A percentile compares a stretch with the other conserved stretches of the same genome.
phyloP scores from a whole-genome alignment of 2,329 filamentous ascomycete genomes.

The Acrocalymma vagum region DNA sequence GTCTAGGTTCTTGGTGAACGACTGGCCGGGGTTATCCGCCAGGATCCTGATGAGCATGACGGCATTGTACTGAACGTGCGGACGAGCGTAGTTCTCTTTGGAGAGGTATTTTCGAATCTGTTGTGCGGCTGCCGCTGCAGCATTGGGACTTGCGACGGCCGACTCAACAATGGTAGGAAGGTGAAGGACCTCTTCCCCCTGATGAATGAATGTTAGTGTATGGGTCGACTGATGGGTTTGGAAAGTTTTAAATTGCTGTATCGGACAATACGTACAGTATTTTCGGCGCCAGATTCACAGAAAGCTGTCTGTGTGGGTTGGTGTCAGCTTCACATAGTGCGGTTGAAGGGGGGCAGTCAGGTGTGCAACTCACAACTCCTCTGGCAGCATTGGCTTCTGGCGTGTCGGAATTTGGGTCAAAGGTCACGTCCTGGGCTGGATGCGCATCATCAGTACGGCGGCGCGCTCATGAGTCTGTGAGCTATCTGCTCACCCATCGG shows the following conservation, averaged over 20 bases:
- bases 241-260: background rate
- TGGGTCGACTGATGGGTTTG: background rate
- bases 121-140: conserved; percentile 81
- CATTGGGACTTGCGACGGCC: conserved; percentile 88
- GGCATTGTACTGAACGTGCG: conserved; percentile 90
- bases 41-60: conserved; percentile 95
- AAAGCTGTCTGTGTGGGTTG: conserved; percentile 75
- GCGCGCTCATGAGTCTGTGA: conserved; percentile 2
- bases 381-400: conserved; percentile 73
- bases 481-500: conserved; percentile 32
- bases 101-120: conserved; percentile 84
- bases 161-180: conserved; percentile 93
- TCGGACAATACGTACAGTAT: conserved; percentile 43
- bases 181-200: conserved; percentile 90
- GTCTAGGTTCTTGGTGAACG: conserved; percentile 91
- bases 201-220: conserved; percentile 12
- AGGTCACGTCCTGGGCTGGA: conserved; percentile 36
- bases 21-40: conserved; percentile 86
- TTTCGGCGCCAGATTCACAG: conserved; percentile 76
- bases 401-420: conserved; percentile 58
- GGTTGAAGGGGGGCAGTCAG: conserved; percentile 6
- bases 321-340: conserved; percentile 16
- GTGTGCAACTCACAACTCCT: conserved; percentile 67
- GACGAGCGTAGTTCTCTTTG: conserved; percentile 70
- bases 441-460: conserved; percentile 19